phyloP scores from a whole-genome alignment of 2,329 filamentous ascomycete genomes.

The Penicillium expansum region DNA sequence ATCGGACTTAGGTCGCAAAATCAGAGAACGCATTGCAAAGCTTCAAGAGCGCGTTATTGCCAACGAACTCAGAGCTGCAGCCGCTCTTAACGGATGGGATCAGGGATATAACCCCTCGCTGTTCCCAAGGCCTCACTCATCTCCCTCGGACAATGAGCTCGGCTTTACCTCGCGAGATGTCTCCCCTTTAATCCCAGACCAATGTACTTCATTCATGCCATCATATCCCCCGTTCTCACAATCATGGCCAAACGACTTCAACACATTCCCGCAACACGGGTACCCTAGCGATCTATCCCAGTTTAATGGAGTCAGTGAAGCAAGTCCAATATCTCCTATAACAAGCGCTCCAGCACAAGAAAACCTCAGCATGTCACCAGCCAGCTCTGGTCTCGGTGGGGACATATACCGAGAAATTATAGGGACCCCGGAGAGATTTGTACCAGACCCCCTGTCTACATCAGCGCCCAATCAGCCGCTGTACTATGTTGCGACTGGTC shows the following conservation, averaged over 20 bases:
- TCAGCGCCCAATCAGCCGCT: conserved; percentile 9
- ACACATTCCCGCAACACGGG: not conserved
- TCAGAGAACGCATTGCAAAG: conserved; percentile 36
- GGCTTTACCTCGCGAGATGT: not conserved
- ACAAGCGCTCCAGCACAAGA: not conserved
- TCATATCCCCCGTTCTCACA: not conserved
- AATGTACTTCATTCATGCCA: conserved; percentile 5
- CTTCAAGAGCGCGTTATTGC: conserved; percentile 37
- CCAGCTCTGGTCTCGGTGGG: not conserved
- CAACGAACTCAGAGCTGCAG: conserved; percentile 32
- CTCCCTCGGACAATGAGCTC: conserved; percentile 9
- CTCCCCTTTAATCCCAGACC: conserved; percentile 1
- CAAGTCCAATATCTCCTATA: not conserved
- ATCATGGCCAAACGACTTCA: conserved; percentile 5
- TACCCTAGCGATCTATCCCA: not conserved
- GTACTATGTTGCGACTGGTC: conserved; percentile 21
- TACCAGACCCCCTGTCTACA: not conserved
- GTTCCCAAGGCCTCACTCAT: conserved; percentile 1
- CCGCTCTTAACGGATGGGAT: conserved; percentile 30
- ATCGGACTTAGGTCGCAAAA: conserved; percentile 28
- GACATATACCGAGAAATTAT: not conserved
- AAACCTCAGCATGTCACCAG: not conserved
- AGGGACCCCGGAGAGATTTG: not conserved
- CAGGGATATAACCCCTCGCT: conserved; percentile 18
- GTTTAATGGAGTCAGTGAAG: not conserved